Conservation (phyloP, 108 stramenopile species). For the Thalassiosira profunda region DNA sequence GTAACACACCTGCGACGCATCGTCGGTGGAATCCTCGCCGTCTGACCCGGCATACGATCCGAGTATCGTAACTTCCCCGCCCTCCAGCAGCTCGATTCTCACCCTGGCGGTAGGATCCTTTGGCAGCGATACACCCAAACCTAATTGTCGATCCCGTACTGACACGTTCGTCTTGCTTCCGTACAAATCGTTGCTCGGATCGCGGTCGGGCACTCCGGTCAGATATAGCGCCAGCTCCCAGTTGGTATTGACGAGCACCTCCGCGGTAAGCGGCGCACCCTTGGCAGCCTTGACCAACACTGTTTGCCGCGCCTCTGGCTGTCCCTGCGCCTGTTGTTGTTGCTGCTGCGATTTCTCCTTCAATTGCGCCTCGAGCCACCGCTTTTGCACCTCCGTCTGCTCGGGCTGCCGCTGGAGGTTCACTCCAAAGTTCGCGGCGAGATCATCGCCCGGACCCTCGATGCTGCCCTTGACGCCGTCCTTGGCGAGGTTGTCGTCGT, state of each 20-base stretch:
- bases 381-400: conserved; percentile 69
- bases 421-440: background rate
- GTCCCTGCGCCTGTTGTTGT: background rate
- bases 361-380: conserved; percentile 64
- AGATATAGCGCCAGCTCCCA: conserved; percentile 64
- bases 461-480: conserved; percentile 54
- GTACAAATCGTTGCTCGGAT: conserved; percentile 82
- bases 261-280: conserved; percentile 32
- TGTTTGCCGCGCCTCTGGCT: background rate
- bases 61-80: conserved; percentile 44
- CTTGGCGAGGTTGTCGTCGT: conserved; percentile 57
- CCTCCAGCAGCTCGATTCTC: conserved; percentile 48
- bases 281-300: conserved; percentile 13
- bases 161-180: conserved; percentile 75
- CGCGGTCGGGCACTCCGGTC: conserved; percentile 72
- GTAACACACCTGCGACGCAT: conserved; percentile 40
- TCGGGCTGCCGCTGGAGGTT: background rate
- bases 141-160: conserved; percentile 57
- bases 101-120: conserved; percentile 55
- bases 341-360: conserved; percentile 5
- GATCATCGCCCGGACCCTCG: conserved; percentile 53
- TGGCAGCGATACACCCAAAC: conserved; percentile 63
- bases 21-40: conserved; percentile 3
- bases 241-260: conserved; percentile 30
- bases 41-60: conserved; percentile 9